These are phyloP conservation scores for Eucalyptus tenuipes DNA, from an alignment of 345 rosid species.

Conservation along the genomic window DNA sequence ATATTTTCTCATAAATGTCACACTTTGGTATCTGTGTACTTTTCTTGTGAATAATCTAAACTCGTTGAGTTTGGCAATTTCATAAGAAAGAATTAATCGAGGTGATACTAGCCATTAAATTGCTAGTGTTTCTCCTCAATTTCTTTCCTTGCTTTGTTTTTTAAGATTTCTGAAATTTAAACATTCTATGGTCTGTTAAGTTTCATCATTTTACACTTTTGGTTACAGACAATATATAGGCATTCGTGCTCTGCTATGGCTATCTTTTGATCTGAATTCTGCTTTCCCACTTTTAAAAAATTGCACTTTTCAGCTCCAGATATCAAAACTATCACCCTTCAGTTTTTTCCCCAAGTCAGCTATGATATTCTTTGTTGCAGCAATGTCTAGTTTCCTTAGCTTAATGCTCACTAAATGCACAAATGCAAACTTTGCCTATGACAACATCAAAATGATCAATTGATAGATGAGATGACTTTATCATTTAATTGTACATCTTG, in stretches of 20 bases:
- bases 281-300: too few species aligned
- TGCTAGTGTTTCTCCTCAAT: neutral
- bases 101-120: neutral
- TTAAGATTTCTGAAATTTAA: neutral
- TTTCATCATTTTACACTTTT: neutral
- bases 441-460: neutral
- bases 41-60: neutral
- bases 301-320: neutral
- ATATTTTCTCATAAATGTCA: neutral
- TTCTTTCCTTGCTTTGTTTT: neutral
- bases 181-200: neutral
- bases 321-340: neutral
- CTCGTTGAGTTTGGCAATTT: neutral
- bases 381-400: neutral
- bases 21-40: neutral
- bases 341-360: neutral
- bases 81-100: neutral
- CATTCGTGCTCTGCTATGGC: neutral
- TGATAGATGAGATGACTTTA: neutral
- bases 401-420: neutral
- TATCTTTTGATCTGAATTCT: neutral
- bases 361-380: neutral
- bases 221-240: neutral
- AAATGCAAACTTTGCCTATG: neutral
- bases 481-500: neutral